Evolutionary conservation across 371 early-diverging fungal species (phyloP), one percentile per base, ranked within the genome.

Genomic region (Actinomucor elegans): DNA sequence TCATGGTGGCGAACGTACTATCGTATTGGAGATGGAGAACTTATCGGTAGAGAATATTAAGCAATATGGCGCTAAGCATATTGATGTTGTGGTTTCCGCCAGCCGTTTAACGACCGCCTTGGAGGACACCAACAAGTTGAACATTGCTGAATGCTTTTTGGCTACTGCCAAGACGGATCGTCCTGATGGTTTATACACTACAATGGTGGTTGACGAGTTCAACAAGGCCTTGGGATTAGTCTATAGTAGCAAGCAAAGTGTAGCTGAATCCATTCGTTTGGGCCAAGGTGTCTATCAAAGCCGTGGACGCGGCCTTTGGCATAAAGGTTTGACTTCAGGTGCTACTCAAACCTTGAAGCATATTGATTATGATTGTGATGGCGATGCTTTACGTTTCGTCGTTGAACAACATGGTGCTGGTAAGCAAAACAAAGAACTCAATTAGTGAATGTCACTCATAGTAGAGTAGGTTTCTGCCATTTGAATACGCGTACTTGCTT

Each of bases 241-340:
- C 15, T 98, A 96, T 67, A 94, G 96, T 9, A 90, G 87, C n/a
- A 63, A 61, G 10, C 80, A 88, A 57, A 93, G 94, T 59, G 81
- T 98, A 10, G 69, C 81, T 4, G 94, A 94, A 46, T 85, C 96
- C 2, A 59, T 98, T 48, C 79, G 80, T 27, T 80, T 84, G 0
- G 83, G 87, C 5, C 74, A 84, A 50, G 99, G 99, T 24, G 96
- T 97, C 11, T 98, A 96, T 79, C 89, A 92, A 65, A 91, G 92
- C 32, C 84, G 99, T 51, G 79, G 71, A n/a, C 79, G 91, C 44
- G 96, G 96, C 8, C 75, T 98, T 9, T 98, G 98, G 98, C 83
- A 91, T 67, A 98, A 98, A 77, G 98, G 98, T 4, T 75, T 84
- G 27, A 92, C 96, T 2, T 95, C 96, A 0, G 97, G 97, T 33